These are phyloP conservation scores for Candida schatavii DNA, from an alignment of 805 yeast genomes.

Conservation along the genomic window DNA sequence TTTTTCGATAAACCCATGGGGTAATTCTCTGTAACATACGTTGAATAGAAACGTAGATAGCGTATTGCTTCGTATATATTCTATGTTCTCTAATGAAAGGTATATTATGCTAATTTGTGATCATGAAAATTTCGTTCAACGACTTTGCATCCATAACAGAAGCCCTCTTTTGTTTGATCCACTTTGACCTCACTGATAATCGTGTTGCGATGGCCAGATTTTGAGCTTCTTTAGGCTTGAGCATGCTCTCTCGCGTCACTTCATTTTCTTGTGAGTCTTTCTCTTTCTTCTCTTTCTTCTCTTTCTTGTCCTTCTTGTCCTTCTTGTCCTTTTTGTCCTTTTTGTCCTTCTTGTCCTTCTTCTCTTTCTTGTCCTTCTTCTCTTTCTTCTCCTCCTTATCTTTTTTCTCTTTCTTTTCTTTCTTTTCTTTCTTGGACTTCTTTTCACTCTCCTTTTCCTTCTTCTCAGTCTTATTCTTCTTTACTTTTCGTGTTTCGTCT, in stretches of 20 bases:
- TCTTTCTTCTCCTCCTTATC: slow-evolving; percentile 17
- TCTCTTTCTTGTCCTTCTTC: slow-evolving; percentile 20
- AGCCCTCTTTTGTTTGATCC: slow-evolving; percentile 87
- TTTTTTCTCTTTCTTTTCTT: slow-evolving; percentile 20
- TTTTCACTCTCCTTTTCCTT: slow-evolving; percentile 17
- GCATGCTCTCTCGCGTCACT: slow-evolving; percentile 23
- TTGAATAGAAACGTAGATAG: no score
- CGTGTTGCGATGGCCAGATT: slow-evolving; percentile 29
- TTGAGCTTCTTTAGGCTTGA: slow-evolving; percentile 15
- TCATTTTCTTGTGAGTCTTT: slow-evolving; percentile 22
- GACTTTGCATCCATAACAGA: slow-evolving; percentile 89
- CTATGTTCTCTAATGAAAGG: background rate
- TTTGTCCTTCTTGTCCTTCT: slow-evolving; percentile 21
- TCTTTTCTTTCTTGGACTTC: slow-evolving; percentile 22
- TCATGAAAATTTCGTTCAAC: slow-evolving; percentile 90
- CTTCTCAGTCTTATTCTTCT: slow-evolving; percentile 16
- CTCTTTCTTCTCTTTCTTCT: slow-evolving; percentile 22
- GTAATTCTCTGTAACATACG: no score
- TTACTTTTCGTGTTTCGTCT: slow-evolving; percentile 16
- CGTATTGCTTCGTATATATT: no score
- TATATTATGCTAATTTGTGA: slow-evolving; percentile 40
- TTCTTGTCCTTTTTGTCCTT: slow-evolving; percentile 18
- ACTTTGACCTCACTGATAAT: slow-evolving; percentile 70
- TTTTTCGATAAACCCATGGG: no score
- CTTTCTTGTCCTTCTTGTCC: slow-evolving; percentile 15